phyloP scores from a whole-genome alignment of 176 grass and related monocot genomes.

The Poa annua region DNA sequence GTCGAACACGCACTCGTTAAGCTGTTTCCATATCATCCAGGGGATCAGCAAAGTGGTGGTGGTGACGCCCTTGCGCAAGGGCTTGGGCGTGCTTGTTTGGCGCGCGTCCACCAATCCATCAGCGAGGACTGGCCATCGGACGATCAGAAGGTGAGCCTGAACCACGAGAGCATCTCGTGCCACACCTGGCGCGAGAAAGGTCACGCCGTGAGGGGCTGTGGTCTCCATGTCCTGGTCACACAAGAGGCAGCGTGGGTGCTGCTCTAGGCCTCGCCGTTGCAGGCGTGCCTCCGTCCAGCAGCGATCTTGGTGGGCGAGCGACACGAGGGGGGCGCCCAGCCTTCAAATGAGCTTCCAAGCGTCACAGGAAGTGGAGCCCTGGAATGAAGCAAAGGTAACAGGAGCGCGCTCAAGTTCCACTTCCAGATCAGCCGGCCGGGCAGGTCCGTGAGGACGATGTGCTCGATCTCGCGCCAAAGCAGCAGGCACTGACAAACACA shows the following conservation, averaged over 20 bases:
- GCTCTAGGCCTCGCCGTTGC: not conserved
- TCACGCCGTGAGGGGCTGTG: not conserved
- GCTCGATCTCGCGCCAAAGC: too few species aligned
- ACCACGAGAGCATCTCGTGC: not conserved
- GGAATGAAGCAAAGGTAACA: too few species aligned
- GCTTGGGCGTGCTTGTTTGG: not conserved
- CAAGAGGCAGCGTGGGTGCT: not conserved
- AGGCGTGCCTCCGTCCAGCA: not conserved
- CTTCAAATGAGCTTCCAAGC: too few species aligned
- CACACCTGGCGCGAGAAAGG: not conserved
- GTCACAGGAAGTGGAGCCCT: not conserved
- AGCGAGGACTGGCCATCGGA: not conserved
- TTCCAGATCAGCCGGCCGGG: too few species aligned
- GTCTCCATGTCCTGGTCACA: not conserved
- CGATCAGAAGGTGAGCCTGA: not conserved
- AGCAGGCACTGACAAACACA: not conserved
- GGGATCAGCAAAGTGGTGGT: not conserved
- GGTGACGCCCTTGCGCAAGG: not conserved
- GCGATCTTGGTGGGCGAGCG: not conserved
- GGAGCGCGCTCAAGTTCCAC: too few species aligned
- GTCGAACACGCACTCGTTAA: not conserved
- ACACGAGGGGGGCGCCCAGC: too few species aligned
- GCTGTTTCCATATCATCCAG: not conserved
- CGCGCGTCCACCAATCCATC: not conserved
- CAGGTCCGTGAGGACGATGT: too few species aligned